Base-by-base conservation (phyloP, 768 basidiomycete genomes). In the Mrakia gelida region DNA sequence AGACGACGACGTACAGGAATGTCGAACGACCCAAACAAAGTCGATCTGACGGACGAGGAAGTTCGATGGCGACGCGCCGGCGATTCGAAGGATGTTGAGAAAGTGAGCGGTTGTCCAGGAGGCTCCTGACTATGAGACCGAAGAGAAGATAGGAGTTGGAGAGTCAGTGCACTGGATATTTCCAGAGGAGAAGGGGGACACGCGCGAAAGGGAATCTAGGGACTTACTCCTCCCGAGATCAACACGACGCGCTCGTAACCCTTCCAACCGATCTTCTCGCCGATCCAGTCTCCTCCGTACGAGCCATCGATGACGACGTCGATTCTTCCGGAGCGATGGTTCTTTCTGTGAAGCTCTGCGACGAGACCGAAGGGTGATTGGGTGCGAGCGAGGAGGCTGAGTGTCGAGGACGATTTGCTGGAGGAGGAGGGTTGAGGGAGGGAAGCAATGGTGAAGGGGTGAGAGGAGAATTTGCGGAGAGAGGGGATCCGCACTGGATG, bases 211-310 rank as follows among this genome's bases (percentile, higher is more conserved):
- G 59, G 23, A 61, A 30, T 5, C 26, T 5, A 61, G 11, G 62
- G 65, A 67, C 65, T 67, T 13, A 67, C 65, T 21, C 65, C 65
- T 67, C 65, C 65, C 21, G 65, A 30, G 16, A 67, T 34, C 21
- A 67, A 38, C 13, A 67, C 65, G 30, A 67, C 65, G 1, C 32
- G 32, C 9, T 67, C 65, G 65, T 67, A 67, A 16, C 65, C 65
- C 16, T 67, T 67, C 65, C 65, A 67, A 21, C 65, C 65, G 65
- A 41, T 32, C 32, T 23, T 67, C 34, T 67, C 65, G 21, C 65
- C 65, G 32, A 67, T 67, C 65, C 65, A 67, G 32, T 67, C 65
- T 34, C 65, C 65, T 67, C 65, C 65, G 65, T 67, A 67, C 2
- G 65, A 34, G 8, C 65, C 65, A 23, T 67, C 65, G 32, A 67